phyloP scores from a whole-genome alignment of 805 yeast species.

The Cyberlindnera subsufficiens region DNA sequence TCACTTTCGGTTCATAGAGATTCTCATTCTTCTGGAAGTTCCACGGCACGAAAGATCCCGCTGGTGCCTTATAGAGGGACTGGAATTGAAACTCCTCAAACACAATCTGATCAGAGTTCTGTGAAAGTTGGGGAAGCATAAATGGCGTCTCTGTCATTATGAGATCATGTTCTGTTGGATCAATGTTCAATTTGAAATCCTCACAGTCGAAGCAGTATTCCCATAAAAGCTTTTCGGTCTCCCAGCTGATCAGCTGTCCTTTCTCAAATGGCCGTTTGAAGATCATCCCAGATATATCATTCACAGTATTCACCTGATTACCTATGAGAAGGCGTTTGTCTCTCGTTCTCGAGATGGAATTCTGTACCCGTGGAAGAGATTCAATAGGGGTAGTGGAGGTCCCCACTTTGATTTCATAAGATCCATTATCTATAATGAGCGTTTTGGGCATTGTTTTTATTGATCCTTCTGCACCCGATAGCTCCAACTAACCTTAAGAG shows the following conservation, averaged over 20 bases:
- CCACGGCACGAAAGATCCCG: slow-evolving; percentile 63
- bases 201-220: slow-evolving; percentile 47
- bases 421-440: slow-evolving; percentile 84
- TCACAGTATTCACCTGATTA: slow-evolving; percentile 55
- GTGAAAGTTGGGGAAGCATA: slow-evolving; percentile 74
- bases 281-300: slow-evolving; percentile 67
- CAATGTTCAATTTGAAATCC: slow-evolving; percentile 36
- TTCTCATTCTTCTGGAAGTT: slow-evolving; percentile 26
- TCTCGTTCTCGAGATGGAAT: slow-evolving; percentile 66
- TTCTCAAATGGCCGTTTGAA: slow-evolving; percentile 81
- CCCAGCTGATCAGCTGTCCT: slow-evolving; percentile 91
- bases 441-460: slow-evolving; percentile 11
- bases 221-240: slow-evolving; percentile 83
- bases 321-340: slow-evolving; percentile 74
- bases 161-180: slow-evolving; percentile 49
- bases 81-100: slow-evolving; percentile 90
- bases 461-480: not conserved
- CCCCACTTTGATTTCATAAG: slow-evolving; percentile 73
- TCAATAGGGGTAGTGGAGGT: slow-evolving; percentile 28
- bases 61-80: slow-evolving; percentile 60
- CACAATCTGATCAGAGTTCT: slow-evolving; percentile 82
- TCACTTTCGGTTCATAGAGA: slow-evolving; percentile 22
- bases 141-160: slow-evolving; percentile 77
- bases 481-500: not conserved
- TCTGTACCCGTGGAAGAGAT: slow-evolving; percentile 49